Percentiles rank a stretch among this genome's conserved stretches.
These are phyloP conservation scores for Clavulina sp. DNA, from an alignment of 768 basidiomycete genomes.

Conservation along the genomic window DNA sequence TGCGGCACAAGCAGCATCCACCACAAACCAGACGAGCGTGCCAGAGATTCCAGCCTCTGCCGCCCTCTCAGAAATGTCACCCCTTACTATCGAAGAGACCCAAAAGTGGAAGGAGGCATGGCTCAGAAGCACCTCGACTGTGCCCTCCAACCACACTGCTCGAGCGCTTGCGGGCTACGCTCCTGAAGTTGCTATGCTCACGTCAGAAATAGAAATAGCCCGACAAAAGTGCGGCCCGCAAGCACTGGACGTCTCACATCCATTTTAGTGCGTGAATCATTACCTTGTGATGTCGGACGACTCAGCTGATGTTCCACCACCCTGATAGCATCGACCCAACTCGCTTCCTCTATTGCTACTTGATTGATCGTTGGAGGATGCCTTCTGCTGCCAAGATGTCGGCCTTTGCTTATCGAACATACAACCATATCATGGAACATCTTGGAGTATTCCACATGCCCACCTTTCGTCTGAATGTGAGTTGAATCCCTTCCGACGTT, in stretches of 20 bases:
- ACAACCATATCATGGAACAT: conserved; percentile 20
- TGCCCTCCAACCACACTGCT: too few species aligned
- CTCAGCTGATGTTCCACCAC: not conserved
- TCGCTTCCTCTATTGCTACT: conserved; percentile 11
- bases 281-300: not conserved
- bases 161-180: too few species aligned
- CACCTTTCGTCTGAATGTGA: conserved; percentile 18
- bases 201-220: too few species aligned
- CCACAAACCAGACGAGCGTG: too few species aligned
- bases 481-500: not conserved
- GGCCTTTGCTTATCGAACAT: conserved; percentile 20
- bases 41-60: too few species aligned
- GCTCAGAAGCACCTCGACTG: too few species aligned
- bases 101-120: too few species aligned
- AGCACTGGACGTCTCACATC: conserved; percentile 13
- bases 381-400: conserved; percentile 19
- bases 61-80: too few species aligned
- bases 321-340: not conserved
- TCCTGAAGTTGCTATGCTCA: too few species aligned
- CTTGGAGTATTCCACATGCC: conserved; percentile 23
- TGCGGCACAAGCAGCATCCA: too few species aligned
- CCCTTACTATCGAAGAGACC: too few species aligned
- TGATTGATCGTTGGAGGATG: conserved; percentile 20
- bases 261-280: conserved; percentile 15
- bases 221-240: conserved; percentile 12